Conservation (phyloP, 2,329 filamentous ascomycete species). For the Hyphodiscus sp. region DNA sequence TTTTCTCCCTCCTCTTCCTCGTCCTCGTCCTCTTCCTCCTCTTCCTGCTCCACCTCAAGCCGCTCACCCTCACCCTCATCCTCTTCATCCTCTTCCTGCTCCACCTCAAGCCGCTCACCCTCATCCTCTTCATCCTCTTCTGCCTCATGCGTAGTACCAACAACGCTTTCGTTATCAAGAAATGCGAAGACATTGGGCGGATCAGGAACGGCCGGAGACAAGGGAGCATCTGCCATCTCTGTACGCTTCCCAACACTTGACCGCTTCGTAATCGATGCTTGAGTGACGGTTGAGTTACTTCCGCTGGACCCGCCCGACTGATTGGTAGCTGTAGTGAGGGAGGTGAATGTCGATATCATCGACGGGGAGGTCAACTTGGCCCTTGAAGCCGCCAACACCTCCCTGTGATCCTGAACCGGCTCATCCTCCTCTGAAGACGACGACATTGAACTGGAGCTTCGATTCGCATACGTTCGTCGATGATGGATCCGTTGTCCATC, state of each 20-base stretch:
- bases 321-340: slow-evolving; percentile 26
- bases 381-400: slow-evolving; percentile 20
- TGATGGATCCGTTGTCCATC: slow-evolving; percentile 14
- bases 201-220: slow-evolving; percentile 28
- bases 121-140: background rate
- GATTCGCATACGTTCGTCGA: slow-evolving; percentile 13
- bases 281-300: slow-evolving; percentile 37
- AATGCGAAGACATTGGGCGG: slow-evolving; percentile 26
- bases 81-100: background rate
- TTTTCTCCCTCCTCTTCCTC: slow-evolving; percentile 4
- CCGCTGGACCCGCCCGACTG: slow-evolving; percentile 35
- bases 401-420: slow-evolving; percentile 19
- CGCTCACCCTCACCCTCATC: slow-evolving; percentile 1
- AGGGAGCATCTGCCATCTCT: slow-evolving; percentile 14
- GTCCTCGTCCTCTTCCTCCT: slow-evolving; percentile 1
- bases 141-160: slow-evolving; percentile 2
- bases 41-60: background rate
- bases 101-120: too few species aligned
- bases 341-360: slow-evolving; percentile 28
- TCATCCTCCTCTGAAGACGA: slow-evolving; percentile 22
- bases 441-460: slow-evolving; percentile 16
- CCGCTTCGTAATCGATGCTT: slow-evolving; percentile 25
- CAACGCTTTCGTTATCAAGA: slow-evolving; percentile 17
- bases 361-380: slow-evolving; percentile 29
- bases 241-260: slow-evolving; percentile 13